Percentiles rank a stretch among this genome's conserved stretches.
phyloP scores from a whole-genome alignment of 139 green algal genomes.

The Chlorella ohadii region DNA sequence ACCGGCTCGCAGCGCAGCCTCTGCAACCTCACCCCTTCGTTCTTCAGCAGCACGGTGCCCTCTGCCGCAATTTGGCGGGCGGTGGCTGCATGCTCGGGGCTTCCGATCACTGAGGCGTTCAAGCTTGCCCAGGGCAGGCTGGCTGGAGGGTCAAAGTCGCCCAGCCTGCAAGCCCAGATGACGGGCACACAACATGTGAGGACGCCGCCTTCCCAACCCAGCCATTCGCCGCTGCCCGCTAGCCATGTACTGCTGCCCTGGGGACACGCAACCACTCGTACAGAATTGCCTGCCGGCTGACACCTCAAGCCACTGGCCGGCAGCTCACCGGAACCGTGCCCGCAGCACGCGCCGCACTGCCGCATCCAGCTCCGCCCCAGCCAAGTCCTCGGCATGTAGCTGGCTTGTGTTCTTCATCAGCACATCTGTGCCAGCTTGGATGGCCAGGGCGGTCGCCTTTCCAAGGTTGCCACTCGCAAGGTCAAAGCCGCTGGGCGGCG shows the following conservation, averaged over 20 bases:
- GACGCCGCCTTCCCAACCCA: no score
- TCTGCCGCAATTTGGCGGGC: neutral
- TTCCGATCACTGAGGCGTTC: neutral
- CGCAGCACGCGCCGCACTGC: neutral
- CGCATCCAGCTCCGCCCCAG: neutral
- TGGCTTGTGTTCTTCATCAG: neutral
- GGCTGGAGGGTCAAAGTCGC: neutral
- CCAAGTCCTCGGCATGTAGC: neutral
- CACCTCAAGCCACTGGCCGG: no score
- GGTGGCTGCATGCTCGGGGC: neutral
- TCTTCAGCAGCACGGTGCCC: slow-evolving; percentile 13
- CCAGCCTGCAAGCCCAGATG: neutral
- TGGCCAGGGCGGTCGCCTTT: neutral
- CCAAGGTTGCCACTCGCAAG: neutral
- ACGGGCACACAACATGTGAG: no score
- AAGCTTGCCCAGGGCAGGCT: slow-evolving; percentile 4
- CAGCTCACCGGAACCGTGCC: neutral
- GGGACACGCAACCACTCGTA: no score
- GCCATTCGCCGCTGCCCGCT: no score
- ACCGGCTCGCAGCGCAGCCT: no score
- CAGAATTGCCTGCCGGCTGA: no score
- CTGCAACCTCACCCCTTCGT: slow-evolving; percentile 1
- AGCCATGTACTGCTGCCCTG: no score
- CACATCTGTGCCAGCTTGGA: neutral
- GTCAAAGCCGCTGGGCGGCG: neutral